Conservation (phyloP, 2,329 filamentous ascomycete species). For the Cryphonectria japonica region DNA sequence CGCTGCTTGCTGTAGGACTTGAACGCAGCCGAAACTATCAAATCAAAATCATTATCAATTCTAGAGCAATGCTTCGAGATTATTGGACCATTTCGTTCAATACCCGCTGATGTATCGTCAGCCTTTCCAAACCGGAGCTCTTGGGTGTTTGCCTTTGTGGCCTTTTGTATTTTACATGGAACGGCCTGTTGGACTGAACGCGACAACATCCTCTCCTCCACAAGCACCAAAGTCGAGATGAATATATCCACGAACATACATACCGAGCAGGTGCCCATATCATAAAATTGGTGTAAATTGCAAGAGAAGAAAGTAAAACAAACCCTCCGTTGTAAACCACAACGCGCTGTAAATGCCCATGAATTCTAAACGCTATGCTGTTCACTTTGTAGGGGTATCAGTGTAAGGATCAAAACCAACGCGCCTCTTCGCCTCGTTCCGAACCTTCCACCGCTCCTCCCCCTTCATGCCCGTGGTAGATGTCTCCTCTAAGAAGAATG, state of each 20-base stretch:
- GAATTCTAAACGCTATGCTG: conserved; percentile 9
- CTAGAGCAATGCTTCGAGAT: neutral
- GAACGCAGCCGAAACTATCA: too few relatives aligned
- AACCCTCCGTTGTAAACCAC: neutral
- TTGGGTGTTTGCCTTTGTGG: too few relatives aligned
- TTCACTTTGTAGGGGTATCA: conserved; percentile 43
- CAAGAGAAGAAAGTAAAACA: neutral
- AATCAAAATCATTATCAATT: neutral
- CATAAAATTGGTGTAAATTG: too few relatives aligned
- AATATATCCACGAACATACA: neutral
- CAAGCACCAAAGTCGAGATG: neutral
- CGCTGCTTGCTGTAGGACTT: neutral
- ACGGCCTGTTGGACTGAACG: too few relatives aligned
- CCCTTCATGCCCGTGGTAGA: conserved; percentile 56
- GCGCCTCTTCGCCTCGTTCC: conserved; percentile 50
- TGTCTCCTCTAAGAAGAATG: conserved; percentile 76
- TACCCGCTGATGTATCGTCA: too few relatives aligned
- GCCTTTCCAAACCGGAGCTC: too few relatives aligned
- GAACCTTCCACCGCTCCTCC: conserved; percentile 48
- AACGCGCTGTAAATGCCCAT: conserved; percentile 1
- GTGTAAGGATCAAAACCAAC: conserved; percentile 63
- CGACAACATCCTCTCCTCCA: too few relatives aligned
- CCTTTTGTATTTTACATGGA: too few relatives aligned
- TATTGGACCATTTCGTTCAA: too few relatives aligned
- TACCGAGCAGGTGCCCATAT: neutral